Evolutionary conservation across 129 eudicot genomes (phyloP).

Genomic region (Flaveria bidentis): DNA sequence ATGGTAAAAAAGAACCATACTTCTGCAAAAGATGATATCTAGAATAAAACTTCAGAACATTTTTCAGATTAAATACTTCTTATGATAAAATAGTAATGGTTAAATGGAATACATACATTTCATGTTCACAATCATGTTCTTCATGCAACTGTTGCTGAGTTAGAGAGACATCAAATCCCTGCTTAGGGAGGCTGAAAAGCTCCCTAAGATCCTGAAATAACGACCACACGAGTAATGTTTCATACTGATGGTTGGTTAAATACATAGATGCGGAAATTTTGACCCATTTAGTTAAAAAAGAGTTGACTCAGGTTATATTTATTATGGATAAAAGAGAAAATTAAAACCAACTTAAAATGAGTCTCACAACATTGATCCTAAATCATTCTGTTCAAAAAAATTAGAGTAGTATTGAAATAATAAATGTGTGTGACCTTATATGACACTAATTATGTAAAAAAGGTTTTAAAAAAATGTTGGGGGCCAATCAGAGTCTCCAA

Average conservation of each 20-base stretch:
- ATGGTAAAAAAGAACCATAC: background rate
- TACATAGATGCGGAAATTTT: background rate
- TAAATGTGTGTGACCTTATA: background rate
- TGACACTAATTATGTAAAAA: too few species aligned
- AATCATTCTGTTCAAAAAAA: too few species aligned
- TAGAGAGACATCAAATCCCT: conserved; percentile 84
- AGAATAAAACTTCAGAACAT: background rate
- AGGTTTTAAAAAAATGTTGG: too few species aligned
- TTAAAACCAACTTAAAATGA: background rate
- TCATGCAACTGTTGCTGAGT: conserved; percentile 91
- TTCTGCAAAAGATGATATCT: conserved; percentile 2
- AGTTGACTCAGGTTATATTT: background rate
- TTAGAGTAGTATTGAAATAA: background rate
- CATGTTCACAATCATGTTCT: conserved; percentile 72
- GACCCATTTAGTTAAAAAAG: background rate
- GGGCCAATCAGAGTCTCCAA: background rate
- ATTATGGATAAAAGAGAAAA: background rate
- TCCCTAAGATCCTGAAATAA: conserved; percentile 79
- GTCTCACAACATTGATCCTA: too few species aligned
- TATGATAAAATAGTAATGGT: background rate
- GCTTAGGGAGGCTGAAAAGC: conserved; percentile 82
- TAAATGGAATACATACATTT: conserved; percentile 47
- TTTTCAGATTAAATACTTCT: background rate
- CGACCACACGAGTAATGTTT: background rate
- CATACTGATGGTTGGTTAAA: background rate